Percentiles rank a stretch among this genome's conserved stretches.
Evolutionary conservation across 2,329 filamentous ascomycete species (phyloP).

Genomic region (Shiraia sp.): DNA sequence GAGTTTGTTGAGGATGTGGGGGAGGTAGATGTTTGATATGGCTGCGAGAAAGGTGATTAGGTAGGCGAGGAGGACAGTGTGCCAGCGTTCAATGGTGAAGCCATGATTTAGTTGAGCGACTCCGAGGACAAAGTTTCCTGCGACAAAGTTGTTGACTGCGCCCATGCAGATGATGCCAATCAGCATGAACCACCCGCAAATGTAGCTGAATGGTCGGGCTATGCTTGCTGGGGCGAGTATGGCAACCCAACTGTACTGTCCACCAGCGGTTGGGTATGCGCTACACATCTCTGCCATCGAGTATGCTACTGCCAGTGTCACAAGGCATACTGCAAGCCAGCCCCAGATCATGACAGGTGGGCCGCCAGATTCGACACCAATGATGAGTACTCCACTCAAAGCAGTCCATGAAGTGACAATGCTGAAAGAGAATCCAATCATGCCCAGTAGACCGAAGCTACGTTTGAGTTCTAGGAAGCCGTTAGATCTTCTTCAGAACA

Average conservation of each 20-base stretch:
- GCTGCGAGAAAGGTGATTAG: slow-evolving; percentile 51
- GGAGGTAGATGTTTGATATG: slow-evolving; percentile 55
- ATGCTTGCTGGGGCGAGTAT: slow-evolving; percentile 55
- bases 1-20: slow-evolving; percentile 56
- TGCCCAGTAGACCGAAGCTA: slow-evolving; percentile 59
- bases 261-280: slow-evolving; percentile 60
- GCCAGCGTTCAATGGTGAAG: slow-evolving; percentile 60
- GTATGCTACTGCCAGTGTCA: slow-evolving; percentile 59
- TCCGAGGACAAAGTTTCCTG: slow-evolving; percentile 60
- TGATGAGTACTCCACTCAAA: slow-evolving; percentile 59
- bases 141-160: slow-evolving; percentile 59
- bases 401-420: slow-evolving; percentile 64
- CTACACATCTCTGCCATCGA: slow-evolving; percentile 63
- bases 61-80: slow-evolving; percentile 59
- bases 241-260: slow-evolving; percentile 63
- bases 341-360: slow-evolving; percentile 64
- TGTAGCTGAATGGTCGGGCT: slow-evolving; percentile 43
- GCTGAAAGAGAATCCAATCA: slow-evolving; percentile 63
- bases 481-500: not conserved
- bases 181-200: slow-evolving; percentile 45
- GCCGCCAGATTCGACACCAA: slow-evolving; percentile 60
- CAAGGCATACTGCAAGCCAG: slow-evolving; percentile 58
- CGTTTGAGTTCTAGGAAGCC: slow-evolving; percentile 57
- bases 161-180: slow-evolving; percentile 56
- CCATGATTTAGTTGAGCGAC: slow-evolving; percentile 57